phyloP scores from a whole-genome alignment of 2,329 filamentous ascomycete species.

The Sarocladium kiliense region DNA sequence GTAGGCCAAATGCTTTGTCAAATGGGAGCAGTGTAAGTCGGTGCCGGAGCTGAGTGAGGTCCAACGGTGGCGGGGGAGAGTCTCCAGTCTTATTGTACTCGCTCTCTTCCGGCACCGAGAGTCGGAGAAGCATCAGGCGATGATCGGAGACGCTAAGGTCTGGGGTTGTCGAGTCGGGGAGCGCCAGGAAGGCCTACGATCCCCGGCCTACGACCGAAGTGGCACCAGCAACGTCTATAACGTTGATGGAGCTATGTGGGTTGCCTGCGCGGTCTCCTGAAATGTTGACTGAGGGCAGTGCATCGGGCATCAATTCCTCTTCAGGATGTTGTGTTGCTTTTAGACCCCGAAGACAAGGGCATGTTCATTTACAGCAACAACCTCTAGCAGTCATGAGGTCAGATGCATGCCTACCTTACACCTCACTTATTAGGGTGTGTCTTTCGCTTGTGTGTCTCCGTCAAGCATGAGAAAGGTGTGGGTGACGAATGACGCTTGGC shows the following conservation, averaged over 20 bases:
- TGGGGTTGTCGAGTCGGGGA: not conserved
- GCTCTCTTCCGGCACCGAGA: not conserved
- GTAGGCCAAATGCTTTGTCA: not conserved
- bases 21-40: too few species aligned
- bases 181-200: not conserved
- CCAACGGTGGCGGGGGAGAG: not conserved
- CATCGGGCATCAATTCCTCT: not conserved
- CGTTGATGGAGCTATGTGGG: not conserved
- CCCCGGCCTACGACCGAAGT: not conserved
- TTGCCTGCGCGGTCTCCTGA: not conserved
- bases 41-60: too few species aligned
- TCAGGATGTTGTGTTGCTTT: not conserved
- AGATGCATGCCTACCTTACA: not conserved
- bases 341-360: not conserved
- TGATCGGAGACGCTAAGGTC: not conserved
- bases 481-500: slow-evolving; percentile 1
- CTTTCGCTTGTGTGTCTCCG: not conserved
- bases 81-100: slow-evolving; percentile 3
- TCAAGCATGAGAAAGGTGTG: not conserved
- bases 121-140: slow-evolving; percentile 1
- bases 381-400: not conserved
- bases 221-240: not conserved
- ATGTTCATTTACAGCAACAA: not conserved
- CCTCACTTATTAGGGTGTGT: not conserved
- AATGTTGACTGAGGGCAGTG: not conserved